These are phyloP conservation scores for Chaetoscypha palmicola DNA, from an alignment of 2,329 filamentous ascomycete genomes.

Conservation along the genomic window DNA sequence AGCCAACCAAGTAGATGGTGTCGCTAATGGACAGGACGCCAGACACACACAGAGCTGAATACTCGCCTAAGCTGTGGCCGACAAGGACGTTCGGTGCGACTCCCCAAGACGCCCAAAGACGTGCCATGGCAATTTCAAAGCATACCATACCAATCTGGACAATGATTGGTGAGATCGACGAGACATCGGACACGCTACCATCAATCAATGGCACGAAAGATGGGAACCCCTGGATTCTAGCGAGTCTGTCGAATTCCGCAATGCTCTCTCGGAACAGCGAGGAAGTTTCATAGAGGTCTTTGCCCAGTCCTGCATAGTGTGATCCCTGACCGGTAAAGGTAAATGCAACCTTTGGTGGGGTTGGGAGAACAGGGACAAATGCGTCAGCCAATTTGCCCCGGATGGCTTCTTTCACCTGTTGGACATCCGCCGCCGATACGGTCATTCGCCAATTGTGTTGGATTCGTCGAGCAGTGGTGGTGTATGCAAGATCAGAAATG, in stretches of 20 bases:
- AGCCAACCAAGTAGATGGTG: conserved; percentile 63
- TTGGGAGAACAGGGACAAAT: conserved; percentile 31
- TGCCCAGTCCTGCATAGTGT: conserved; percentile 31
- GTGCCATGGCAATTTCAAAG: conserved; percentile 49
- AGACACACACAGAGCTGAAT: conserved; percentile 63
- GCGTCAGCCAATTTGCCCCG: conserved; percentile 40
- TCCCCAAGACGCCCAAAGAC: conserved; percentile 49
- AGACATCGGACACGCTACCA: conserved; percentile 34
- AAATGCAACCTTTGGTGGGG: conserved; percentile 25
- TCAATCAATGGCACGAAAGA: conserved; percentile 35
- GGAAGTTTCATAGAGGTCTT: conserved; percentile 31
- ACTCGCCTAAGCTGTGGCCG: conserved; percentile 63
- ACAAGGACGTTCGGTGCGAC: conserved; percentile 48
- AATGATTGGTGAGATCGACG: conserved; percentile 42
- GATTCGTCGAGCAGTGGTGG: conserved; percentile 40
- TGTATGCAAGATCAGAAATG: conserved; percentile 28
- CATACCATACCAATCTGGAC: conserved; percentile 47
- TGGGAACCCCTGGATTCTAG: conserved; percentile 17
- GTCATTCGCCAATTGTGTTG: conserved; percentile 53
- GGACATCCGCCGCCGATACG: conserved; percentile 36
- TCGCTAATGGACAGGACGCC: conserved; percentile 67
- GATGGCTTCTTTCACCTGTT: conserved; percentile 43
- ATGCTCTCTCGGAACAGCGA: conserved; percentile 26
- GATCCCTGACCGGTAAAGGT: conserved; percentile 29
- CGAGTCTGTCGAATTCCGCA: conserved; percentile 15